Evolutionary conservation across 257 asterid species (phyloP).

Genomic region (Verbascum thapsus): DNA sequence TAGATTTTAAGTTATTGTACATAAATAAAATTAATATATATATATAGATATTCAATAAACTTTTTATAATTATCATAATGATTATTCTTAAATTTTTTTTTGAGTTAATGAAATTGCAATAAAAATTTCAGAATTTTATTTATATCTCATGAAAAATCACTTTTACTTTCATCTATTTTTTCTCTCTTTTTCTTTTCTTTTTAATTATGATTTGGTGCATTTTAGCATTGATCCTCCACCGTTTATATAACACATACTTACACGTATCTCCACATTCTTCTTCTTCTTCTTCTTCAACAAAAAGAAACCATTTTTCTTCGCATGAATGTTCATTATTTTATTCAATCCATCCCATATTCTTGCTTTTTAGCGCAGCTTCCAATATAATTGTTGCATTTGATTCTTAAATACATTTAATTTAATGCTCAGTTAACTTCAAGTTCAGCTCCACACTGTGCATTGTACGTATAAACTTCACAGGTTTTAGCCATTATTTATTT

Average conservation of each 20-base stretch:
- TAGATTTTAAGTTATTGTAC: background rate
- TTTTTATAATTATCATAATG: no score
- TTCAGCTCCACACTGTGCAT: conserved; percentile 39
- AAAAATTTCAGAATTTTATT: no score
- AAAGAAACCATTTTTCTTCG: conserved; percentile 24
- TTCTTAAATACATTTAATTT: conserved; percentile 32
- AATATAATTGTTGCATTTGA: conserved; percentile 24
- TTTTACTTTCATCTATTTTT: no score
- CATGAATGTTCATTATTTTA: conserved; percentile 42
- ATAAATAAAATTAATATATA: background rate
- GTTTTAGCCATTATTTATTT: conserved; percentile 29
- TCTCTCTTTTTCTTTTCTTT: no score
- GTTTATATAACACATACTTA: conserved; percentile 38
- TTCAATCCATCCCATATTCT: conserved; percentile 45
- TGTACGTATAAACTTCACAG: conserved; percentile 32
- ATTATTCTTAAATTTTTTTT: no score
- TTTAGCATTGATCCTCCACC: conserved; percentile 35
- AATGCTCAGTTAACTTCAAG: conserved; percentile 37
- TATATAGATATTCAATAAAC: no score
- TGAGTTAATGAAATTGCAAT: no score
- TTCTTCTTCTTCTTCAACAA: background rate
- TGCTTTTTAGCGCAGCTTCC: conserved; percentile 39
- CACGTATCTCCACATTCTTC: conserved; percentile 41
- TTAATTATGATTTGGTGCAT: conserved; percentile 21
- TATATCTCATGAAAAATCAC: no score